These are phyloP conservation scores for Debaryomyces fabryi DNA, from an alignment of 1,139 yeast genomes.

Conservation along the genomic window DNA sequence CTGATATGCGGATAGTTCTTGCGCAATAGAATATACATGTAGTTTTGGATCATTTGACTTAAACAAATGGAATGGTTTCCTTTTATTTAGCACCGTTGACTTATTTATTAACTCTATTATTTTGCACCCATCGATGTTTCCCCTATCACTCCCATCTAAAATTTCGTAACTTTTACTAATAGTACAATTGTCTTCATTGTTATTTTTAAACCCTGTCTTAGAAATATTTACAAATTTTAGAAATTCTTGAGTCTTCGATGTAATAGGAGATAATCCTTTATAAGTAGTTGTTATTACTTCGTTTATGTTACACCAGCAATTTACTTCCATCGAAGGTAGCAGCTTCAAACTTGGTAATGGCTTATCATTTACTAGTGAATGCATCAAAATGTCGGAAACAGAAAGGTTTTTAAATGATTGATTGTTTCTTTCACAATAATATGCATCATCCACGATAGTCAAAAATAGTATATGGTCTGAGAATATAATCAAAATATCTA, in stretches of 20 bases:
- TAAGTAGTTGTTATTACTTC: conserved; percentile 53
- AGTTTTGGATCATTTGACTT: conserved; percentile 44
- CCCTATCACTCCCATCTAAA: conserved; percentile 13
- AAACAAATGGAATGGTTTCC: conserved; percentile 86
- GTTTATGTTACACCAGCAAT: conserved; percentile 68
- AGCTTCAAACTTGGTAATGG: conserved; percentile 58
- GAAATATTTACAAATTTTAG: conserved; percentile 32
- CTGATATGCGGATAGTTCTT: conserved; percentile 61
- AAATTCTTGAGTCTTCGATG: conserved; percentile 17
- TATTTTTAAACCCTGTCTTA: conserved; percentile 28
- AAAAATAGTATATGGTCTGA: conserved; percentile 77
- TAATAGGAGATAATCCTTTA: conserved; percentile 25
- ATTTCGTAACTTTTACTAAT: conserved; percentile 30
- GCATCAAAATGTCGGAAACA: conserved; percentile 82
- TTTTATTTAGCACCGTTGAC: conserved; percentile 75
- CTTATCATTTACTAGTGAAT: conserved; percentile 82
- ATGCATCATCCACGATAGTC: conserved; percentile 46
- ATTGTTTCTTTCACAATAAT: conserved; percentile 28
- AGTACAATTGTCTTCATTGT: conserved; percentile 12
- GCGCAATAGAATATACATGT: conserved; percentile 76
- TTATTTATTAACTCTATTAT: conserved; percentile 72
- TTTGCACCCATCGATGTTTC: conserved; percentile 25
- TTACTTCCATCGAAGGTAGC: conserved; percentile 70
- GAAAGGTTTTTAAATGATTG: conserved; percentile 56
- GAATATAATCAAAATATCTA: conserved; percentile 70